Evolutionary conservation across 441 rosid species (phyloP).

Genomic region (Kokia cookei): DNA sequence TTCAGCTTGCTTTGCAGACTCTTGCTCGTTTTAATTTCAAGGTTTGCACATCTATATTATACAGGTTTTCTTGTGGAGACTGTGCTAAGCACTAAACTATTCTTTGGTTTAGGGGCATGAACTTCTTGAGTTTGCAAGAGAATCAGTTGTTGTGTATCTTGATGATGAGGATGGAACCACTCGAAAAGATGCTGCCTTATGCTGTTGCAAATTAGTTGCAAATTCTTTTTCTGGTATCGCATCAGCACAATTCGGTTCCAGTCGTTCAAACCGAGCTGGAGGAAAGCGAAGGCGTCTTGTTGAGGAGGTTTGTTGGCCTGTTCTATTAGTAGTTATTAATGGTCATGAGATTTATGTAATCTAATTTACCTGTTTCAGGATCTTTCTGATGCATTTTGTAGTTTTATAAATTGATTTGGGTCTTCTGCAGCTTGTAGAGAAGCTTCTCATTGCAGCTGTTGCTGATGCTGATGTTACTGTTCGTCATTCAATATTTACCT

Average conservation of each 20-base stretch:
- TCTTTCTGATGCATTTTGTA: conserved; percentile 16
- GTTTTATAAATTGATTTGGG: conserved; percentile 23
- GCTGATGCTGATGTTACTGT: conserved; percentile 98
- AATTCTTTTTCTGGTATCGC: conserved; percentile 67
- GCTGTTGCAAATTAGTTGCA: conserved; percentile 94
- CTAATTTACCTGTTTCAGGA: neutral
- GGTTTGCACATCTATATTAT: conserved; percentile 36
- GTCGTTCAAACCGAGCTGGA: conserved; percentile 78
- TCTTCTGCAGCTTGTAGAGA: conserved; percentile 88
- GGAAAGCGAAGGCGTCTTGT: conserved; percentile 82
- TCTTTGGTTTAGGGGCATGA: conserved; percentile 82
- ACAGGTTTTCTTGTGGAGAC: conserved; percentile 1
- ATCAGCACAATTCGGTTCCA: conserved; percentile 60
- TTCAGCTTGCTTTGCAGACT: conserved; percentile 97
- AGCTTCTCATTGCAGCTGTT: conserved; percentile 95
- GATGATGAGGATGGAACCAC: conserved; percentile 96
- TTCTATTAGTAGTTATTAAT: conserved; percentile 41
- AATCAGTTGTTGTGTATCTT: conserved; percentile 83
- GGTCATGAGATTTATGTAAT: neutral
- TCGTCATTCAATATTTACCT: conserved; percentile 86
- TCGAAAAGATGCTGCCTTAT: conserved; percentile 95
- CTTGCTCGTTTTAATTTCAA: conserved; percentile 94
- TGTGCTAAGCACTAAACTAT: conserved; percentile 23
- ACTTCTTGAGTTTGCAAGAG: conserved; percentile 95
- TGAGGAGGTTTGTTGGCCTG: conserved; percentile 67